Conservation (phyloP, 306 rosid genomes). For the Quercus ilex region DNA sequence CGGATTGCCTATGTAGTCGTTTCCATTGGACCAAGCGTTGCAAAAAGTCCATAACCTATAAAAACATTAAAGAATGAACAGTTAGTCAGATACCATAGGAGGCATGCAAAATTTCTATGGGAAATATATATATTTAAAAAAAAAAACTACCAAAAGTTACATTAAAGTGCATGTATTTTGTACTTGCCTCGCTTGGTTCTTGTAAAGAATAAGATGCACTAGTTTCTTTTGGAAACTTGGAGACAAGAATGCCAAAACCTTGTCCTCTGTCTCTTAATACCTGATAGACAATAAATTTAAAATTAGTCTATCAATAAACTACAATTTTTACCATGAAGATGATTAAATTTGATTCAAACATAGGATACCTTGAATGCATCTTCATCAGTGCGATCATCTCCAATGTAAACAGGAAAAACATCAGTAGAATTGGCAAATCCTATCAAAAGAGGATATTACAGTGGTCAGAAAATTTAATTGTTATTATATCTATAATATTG, state of each 20-base stretch:
- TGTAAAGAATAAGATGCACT: conserved; percentile 81
- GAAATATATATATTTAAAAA: background rate
- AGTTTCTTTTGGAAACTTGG: conserved; percentile 86
- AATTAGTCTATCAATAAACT: background rate
- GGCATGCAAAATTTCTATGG: background rate
- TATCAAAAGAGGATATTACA: conserved; percentile 29
- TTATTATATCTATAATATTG: background rate
- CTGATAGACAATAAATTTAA: conserved; percentile 28
- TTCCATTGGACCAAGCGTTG: conserved; percentile 70
- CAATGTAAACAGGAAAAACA: conserved; percentile 90
- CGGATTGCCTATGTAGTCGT: conserved; percentile 33
- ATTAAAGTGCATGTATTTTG: conserved; percentile 1
- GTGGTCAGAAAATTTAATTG: background rate
- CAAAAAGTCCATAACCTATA: conserved; percentile 78
- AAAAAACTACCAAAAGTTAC: background rate
- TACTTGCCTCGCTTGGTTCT: conserved; percentile 90
- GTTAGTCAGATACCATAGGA: background rate
- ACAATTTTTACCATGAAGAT: background rate
- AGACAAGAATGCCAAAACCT: conserved; percentile 91
- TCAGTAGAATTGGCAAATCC: conserved; percentile 76
- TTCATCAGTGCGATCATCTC: conserved; percentile 94
- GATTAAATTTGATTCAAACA: conserved; percentile 3
- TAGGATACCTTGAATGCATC: conserved; percentile 94
- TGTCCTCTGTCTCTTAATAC: conserved; percentile 82
- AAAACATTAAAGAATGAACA: background rate